Evolutionary conservation across 2,329 filamentous ascomycete species (phyloP).

Genomic region (Trichoderma gracile): DNA sequence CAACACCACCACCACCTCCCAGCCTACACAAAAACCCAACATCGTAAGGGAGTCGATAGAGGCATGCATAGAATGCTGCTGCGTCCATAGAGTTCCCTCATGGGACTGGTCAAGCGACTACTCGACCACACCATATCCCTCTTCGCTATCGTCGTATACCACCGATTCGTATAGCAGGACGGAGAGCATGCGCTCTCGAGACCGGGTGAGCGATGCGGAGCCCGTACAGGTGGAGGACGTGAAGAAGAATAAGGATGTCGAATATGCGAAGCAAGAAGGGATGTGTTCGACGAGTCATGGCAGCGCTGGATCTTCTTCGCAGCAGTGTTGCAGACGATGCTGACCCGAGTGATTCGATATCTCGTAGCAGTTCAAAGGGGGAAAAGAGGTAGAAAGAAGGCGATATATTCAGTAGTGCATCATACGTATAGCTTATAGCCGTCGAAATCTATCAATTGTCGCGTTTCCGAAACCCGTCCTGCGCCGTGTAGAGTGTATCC

Average conservation of each 20-base stretch:
- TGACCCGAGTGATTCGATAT: not conserved
- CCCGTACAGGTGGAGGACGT: not conserved
- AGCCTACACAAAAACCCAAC: not conserved
- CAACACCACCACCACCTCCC: too few species aligned
- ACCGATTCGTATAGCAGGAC: not conserved
- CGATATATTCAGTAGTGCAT: conserved; percentile 2
- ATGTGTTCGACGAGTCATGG: not conserved
- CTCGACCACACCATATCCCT: not conserved
- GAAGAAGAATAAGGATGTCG: not conserved
- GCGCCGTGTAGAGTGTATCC: conserved; percentile 18
- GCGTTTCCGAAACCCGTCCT: not conserved
- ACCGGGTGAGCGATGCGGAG: not conserved
- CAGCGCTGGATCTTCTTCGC: too few species aligned
- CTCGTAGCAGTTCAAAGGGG: not conserved
- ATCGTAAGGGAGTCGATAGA: not conserved
- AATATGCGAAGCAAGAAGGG: not conserved
- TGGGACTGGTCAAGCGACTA: not conserved
- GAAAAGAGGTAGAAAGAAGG: not conserved
- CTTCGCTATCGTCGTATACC: not conserved
- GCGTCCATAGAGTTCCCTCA: not conserved
- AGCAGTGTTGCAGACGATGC: not conserved
- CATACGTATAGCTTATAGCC: not conserved
- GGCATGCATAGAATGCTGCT: not conserved
- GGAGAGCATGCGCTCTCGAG: not conserved
- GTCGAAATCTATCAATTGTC: not conserved